These are phyloP conservation scores for Apiotrichum sp. DNA, from an alignment of 1,284 basidiomycete genomes.

Conservation along the genomic window DNA sequence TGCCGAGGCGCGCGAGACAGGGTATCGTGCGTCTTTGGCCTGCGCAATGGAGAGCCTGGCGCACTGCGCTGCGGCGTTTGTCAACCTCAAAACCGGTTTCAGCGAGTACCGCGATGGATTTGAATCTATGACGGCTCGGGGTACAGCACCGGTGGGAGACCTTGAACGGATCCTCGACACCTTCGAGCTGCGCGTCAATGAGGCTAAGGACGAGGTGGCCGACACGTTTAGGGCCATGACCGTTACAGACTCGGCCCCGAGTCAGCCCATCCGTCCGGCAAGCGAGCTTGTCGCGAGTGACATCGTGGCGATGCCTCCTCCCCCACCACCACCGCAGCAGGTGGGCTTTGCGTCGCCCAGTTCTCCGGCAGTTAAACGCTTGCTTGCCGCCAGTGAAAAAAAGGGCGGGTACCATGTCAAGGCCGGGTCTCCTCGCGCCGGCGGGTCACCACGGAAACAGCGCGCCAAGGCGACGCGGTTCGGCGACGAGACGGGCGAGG, in stretches of 20 bases:
- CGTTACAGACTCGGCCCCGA: not conserved
- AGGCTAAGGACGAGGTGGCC: not conserved
- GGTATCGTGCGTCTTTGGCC: slow-evolving; percentile 59
- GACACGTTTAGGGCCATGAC: slow-evolving; percentile 1
- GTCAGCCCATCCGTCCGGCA: not conserved
- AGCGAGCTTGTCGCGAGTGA: not conserved
- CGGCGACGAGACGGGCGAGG: slow-evolving; percentile 7
- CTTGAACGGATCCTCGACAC: not conserved
- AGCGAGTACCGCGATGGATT: slow-evolving; percentile 51
- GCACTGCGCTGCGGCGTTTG: slow-evolving; percentile 50
- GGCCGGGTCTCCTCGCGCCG: slow-evolving; percentile 27
- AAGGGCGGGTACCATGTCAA: slow-evolving; percentile 9
- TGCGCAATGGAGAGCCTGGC: slow-evolving; percentile 67
- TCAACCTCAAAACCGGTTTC: slow-evolving; percentile 67
- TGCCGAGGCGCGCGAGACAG: slow-evolving; percentile 63
- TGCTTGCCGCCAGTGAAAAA: slow-evolving; percentile 4
- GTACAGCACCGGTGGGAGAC: not conserved
- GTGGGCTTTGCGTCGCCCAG: not conserved
- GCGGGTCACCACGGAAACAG: slow-evolving; percentile 11
- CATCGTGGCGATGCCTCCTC: not conserved
- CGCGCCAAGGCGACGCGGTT: slow-evolving; percentile 2
- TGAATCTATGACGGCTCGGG: not conserved
- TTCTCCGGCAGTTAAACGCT: slow-evolving; percentile 11
- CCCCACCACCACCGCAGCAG: not conserved
- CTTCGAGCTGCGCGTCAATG: not conserved